Evolutionary conservation across 2,329 filamentous ascomycete species (phyloP), one percentile per base, ranked within the genome.

Genomic region (Aspergillus calidoustus): DNA sequence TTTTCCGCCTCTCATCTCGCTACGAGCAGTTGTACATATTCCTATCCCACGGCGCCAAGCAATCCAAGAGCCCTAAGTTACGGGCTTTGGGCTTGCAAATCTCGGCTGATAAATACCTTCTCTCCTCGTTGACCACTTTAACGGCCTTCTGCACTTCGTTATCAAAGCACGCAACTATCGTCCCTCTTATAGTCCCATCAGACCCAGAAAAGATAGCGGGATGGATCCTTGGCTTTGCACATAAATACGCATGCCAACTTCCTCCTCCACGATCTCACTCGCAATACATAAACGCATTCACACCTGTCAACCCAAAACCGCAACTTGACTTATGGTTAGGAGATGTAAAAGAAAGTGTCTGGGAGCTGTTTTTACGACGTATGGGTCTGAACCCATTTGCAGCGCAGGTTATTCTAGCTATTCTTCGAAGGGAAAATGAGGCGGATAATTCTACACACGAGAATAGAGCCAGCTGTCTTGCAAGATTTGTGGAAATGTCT

Each of bases 11-110:
- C 0, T 82, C 86, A 13, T 58, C 70, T 1, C 83, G 87, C 9
- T 94, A 95, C 70, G 88, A 91, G 64, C 81, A 80, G 4, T 78
- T 96, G 1, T 76, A 90, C 1, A 79, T 96, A 1, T 74, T 96
- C 0, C 82, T 95, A 1, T 88, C 85, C n/a, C 63, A 71, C 59
- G 8, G 62, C 13, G 49, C 59, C 17, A 17, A 15, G 17, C 48
- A 55, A 22, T 22, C 50, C 11, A 55, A 46, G n/a, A 74, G 17
- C 15, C 30, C 38, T n/a, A 50, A 30, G 19, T 19, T 53, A 34
- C 79, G 61, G 72, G 72, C 3, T 62, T 31, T 11, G 46, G 25
- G 49, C 34, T n/a, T 43, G 50, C 38, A 47, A 48, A 3, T 41
- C 9, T 44, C 54, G 19, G 54, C 62, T 2, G 62, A 69, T 55